These are phyloP conservation scores for Neurospora crassa DNA, from an alignment of 2,329 filamentous ascomycete genomes.

Conservation along the genomic window DNA sequence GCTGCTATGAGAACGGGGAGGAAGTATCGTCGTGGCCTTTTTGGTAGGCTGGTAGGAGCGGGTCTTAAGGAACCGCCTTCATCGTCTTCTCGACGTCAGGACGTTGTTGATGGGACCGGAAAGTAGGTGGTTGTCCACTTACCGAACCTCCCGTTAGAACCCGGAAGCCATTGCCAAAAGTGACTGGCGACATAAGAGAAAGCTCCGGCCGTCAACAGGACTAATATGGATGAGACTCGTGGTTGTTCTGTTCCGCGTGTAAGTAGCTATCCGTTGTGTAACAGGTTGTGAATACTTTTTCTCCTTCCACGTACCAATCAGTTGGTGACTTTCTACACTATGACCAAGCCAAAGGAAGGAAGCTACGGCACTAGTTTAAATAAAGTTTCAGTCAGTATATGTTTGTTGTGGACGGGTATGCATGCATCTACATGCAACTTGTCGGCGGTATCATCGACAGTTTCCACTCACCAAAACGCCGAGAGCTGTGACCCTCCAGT, in stretches of 20 bases:
- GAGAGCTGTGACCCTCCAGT: constrained; percentile 23
- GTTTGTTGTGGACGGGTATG: not conserved
- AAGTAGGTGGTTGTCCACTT: constrained; percentile 4
- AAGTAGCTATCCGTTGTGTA: not conserved
- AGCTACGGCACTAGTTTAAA: constrained; percentile 29
- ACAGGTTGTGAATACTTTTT: not conserved
- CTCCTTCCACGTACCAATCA: constrained; percentile 31
- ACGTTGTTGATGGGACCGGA: not conserved
- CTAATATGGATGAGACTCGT: constrained; percentile 35
- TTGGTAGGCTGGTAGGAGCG: constrained; percentile 28
- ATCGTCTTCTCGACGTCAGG: constrained; percentile 12
- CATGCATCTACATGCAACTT: not conserved
- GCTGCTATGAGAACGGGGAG: constrained; percentile 33
- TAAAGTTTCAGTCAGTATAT: not conserved
- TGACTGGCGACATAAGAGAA: constrained; percentile 32
- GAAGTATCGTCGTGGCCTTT: constrained; percentile 37
- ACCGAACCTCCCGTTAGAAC: constrained; percentile 37
- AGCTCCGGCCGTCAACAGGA: constrained; percentile 35
- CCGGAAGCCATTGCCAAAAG: constrained; percentile 36
- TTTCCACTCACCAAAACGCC: constrained; percentile 25
- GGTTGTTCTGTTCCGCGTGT: constrained; percentile 31
- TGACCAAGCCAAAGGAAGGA: constrained; percentile 40
- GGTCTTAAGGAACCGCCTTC: constrained; percentile 24
- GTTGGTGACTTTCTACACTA: constrained; percentile 36
- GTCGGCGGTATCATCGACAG: not conserved